A percentile compares a stretch with the other conserved stretches of the same genome.
Evolutionary conservation across 2,329 filamentous ascomycete genomes (phyloP).

Genomic region (Cordyceps cateniannulata): DNA sequence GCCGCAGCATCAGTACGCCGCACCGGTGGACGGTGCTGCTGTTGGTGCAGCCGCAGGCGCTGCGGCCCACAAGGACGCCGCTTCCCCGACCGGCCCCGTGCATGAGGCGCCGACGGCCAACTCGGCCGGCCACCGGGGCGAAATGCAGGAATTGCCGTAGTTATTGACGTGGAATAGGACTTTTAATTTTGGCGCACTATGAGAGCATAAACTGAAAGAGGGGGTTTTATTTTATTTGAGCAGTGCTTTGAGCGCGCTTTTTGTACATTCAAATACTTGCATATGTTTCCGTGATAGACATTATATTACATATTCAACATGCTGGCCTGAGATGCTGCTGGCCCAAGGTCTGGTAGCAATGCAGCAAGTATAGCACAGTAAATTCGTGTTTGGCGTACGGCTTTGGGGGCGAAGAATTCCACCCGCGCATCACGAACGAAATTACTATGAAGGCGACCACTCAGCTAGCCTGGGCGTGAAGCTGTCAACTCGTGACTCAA

Average conservation of each 20-base stretch:
- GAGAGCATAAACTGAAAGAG: neutral
- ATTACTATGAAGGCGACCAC: too few relatives aligned
- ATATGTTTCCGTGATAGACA: neutral
- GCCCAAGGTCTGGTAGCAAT: too few relatives aligned
- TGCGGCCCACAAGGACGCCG: neutral
- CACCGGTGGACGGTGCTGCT: neutral
- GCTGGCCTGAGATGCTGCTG: neutral
- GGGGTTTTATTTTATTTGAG: neutral
- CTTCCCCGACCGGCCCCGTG: neutral
- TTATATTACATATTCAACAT: neutral
- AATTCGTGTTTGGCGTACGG: too few relatives aligned
- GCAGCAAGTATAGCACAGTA: too few relatives aligned
- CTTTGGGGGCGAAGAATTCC: too few relatives aligned
- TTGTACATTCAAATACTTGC: neutral
- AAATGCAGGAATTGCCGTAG: conserved; percentile 11
- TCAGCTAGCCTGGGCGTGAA: too few relatives aligned
- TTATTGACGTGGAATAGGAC: neutral
- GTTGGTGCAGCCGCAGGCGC: neutral
- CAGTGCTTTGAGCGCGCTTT: neutral
- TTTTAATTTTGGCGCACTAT: neutral
- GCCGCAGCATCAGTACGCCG: conserved; percentile 1
- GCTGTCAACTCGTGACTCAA: too few relatives aligned
- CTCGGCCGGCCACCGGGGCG: conserved; percentile 8
- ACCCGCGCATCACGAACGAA: too few relatives aligned
- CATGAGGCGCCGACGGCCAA: conserved; percentile 10